Base-by-base conservation (phyloP, 2,329 filamentous ascomycete species). In the Coniella lustricola region DNA sequence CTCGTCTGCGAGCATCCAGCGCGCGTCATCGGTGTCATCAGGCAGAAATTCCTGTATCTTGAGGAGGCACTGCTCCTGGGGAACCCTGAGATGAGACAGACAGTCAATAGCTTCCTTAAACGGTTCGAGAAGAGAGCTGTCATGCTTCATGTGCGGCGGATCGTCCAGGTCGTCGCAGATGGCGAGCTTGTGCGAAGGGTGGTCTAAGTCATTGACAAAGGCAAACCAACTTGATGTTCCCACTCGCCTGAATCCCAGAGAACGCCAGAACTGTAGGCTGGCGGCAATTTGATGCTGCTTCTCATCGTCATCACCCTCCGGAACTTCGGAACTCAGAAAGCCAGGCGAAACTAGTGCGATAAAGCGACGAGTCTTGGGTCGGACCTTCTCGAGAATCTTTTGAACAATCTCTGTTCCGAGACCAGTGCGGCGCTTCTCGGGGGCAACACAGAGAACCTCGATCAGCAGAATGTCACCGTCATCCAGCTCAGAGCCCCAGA, bases 191-290 rank as follows among this genome's bases (percentile, higher is more conserved):
- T 10, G 25, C 5, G 25, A 29, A 29, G 25, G 25, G 10, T 29
- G 25, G 5, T 29, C 5, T 10, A 10, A 10, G 10, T 29, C 25
- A 10, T 52, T 46, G 35, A 61, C 54, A 37, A 62, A 55, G 32
- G 60, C 61, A 34, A 64, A 62, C 51, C 56, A 64, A n/a, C 33
- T 36, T 3, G 62, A 63, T 20, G 55, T 58, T 9, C 64, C 64
- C 38, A 67, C 56, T 38, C 62, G 55, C 43, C 62, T 59, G 51
- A 64, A 65, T 8, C 62, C 62, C 31, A 64, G 33, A 14, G 59
- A 54, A 20, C 56, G 54, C 40, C 52, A 61, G 40, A 65, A 65
- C 25, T 43, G 50, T 18, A 50, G 43, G 20, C 58, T 52, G 39
- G 42, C 44, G 18, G 44, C 25, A 5, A 29, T 29, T 5, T 29